Evolutionary conservation across 805 yeast species (phyloP), one percentile per base, ranked within the genome.

Genomic region (Schizosaccharomyces lindneri): DNA sequence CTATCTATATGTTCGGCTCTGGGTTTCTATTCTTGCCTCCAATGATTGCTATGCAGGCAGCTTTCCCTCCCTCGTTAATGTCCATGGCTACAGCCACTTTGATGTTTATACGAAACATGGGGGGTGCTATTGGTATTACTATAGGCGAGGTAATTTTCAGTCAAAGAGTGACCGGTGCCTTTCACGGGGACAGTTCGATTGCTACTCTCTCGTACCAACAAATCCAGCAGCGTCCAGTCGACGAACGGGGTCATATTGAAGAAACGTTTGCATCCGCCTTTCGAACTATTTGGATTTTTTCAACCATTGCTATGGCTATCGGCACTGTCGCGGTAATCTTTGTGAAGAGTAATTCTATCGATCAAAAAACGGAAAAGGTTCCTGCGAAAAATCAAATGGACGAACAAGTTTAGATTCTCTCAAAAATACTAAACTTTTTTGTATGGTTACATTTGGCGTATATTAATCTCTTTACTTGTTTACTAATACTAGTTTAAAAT

Each of bases 1-100:
- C 79, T 41, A 67, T 76, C 11, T 65, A 70, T 1, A 81, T 82
- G n/a, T 70, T 77, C 3, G 75, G 79, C 0, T 69, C 74, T 61
- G 83, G 82, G 2, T 48, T 75, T 3, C 71, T 71, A 62, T 72
- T 78, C 67, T 79, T 79, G 63, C 71, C 79, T 3, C 63, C 68
- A 31, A 65, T 66, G 61, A 62, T 65, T 46, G 63, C 70, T 0
- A 70, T 68, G 7, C 65, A 68, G 60, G 71, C 72, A 2, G 64
- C 71, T 5, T 67, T 67, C 60, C 66, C 65, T 9, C 67, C 67
- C n/a, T 63, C 64, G 17, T 62, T 66, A 29, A 66, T 68, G 65
- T 64, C 70, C 1, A 67, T 66, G 55, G 68, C 71, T 1, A 70
- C 72, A 1, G 66, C 71, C 0, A 65, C 68, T 64, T 63, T 70